Evolutionary conservation across 2,329 filamentous ascomycete species (phyloP).

Genomic region (Dactylonectria macrodidyma): DNA sequence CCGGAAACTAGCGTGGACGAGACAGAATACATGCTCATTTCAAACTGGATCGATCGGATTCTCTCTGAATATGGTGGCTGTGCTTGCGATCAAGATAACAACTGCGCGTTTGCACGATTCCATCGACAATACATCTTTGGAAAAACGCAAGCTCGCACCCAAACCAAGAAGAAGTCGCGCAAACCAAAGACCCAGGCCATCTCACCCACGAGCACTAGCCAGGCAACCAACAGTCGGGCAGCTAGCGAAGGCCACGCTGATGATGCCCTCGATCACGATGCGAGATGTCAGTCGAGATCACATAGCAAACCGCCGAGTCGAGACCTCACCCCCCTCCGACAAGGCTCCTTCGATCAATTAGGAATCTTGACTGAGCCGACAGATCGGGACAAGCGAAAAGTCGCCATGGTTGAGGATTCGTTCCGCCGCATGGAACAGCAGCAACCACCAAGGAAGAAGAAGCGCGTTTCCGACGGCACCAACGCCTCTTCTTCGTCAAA

Average conservation of each 20-base stretch:
- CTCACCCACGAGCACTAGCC: slow-evolving; percentile 74
- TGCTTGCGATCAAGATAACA: slow-evolving; percentile 76
- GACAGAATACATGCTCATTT: slow-evolving; percentile 72
- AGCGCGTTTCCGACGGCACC: slow-evolving; percentile 71
- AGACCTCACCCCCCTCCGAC: slow-evolving; percentile 73
- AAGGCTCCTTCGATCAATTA: slow-evolving; percentile 72
- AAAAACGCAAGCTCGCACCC: slow-evolving; percentile 59
- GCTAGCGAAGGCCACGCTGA: slow-evolving; percentile 74
- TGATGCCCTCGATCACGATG: slow-evolving; percentile 68
- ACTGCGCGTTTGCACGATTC: slow-evolving; percentile 76
- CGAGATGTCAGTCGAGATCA: slow-evolving; percentile 60
- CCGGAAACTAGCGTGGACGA: slow-evolving; percentile 71
- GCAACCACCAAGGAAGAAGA: slow-evolving; percentile 72
- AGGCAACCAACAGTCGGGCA: slow-evolving; percentile 74
- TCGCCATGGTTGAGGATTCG: slow-evolving; percentile 75
- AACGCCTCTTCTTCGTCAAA: slow-evolving; percentile 53
- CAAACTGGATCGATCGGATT: slow-evolving; percentile 77
- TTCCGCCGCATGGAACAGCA: slow-evolving; percentile 75
- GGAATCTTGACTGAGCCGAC: slow-evolving; percentile 75
- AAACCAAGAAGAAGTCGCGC: slow-evolving; percentile 65
- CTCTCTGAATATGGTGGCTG: slow-evolving; percentile 86
- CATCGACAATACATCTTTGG: slow-evolving; percentile 69
- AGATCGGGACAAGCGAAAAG: slow-evolving; percentile 77
- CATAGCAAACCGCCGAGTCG: slow-evolving; percentile 77
- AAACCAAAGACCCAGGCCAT: slow-evolving; percentile 70